phyloP scores from a whole-genome alignment of 2,329 filamentous ascomycete genomes.

The Fusarium heterosporum region DNA sequence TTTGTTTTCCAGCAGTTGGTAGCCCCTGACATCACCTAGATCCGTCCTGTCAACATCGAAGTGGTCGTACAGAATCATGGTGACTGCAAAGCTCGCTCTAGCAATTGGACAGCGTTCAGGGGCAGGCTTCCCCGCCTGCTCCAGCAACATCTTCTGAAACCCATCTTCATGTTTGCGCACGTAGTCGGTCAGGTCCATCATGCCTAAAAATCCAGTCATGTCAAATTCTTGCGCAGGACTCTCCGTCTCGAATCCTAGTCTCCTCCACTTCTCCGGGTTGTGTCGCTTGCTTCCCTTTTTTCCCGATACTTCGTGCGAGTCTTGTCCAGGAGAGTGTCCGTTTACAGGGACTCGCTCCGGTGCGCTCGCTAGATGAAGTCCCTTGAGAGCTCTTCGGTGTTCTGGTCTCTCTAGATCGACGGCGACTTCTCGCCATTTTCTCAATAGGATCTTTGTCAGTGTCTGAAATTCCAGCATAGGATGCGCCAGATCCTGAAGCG shows the following conservation, averaged over 20 bases:
- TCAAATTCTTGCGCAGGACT: slow-evolving; percentile 89
- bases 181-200: slow-evolving; percentile 98
- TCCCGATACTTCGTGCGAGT: slow-evolving; percentile 50
- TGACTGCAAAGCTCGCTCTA: slow-evolving; percentile 86
- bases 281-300: slow-evolving; percentile 77
- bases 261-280: slow-evolving; percentile 91
- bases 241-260: slow-evolving; percentile 91
- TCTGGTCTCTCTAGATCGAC: slow-evolving; percentile 90
- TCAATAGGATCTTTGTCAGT: slow-evolving; percentile 85
- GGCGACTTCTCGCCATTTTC: slow-evolving; percentile 87
- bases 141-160: slow-evolving; percentile 90
- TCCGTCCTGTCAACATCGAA: slow-evolving; percentile 93
- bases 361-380: slow-evolving; percentile 84
- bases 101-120: slow-evolving; percentile 87
- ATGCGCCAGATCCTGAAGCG: slow-evolving; percentile 88
- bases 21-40: slow-evolving; percentile 79
- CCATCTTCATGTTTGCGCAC: slow-evolving; percentile 91
- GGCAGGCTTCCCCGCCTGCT: slow-evolving; percentile 81
- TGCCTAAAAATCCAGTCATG: slow-evolving; percentile 85
- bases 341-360: slow-evolving; percentile 65
- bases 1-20: slow-evolving; percentile 78
- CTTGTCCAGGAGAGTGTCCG: slow-evolving; percentile 54
- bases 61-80: slow-evolving; percentile 90
- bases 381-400: slow-evolving; percentile 87
- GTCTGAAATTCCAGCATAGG: slow-evolving; percentile 94